A percentile compares a stretch with the other conserved stretches of the same genome.
Evolutionary conservation across 352 stramenopile genomes (phyloP).

Genomic region (Globisporangium uncinulatum): DNA sequence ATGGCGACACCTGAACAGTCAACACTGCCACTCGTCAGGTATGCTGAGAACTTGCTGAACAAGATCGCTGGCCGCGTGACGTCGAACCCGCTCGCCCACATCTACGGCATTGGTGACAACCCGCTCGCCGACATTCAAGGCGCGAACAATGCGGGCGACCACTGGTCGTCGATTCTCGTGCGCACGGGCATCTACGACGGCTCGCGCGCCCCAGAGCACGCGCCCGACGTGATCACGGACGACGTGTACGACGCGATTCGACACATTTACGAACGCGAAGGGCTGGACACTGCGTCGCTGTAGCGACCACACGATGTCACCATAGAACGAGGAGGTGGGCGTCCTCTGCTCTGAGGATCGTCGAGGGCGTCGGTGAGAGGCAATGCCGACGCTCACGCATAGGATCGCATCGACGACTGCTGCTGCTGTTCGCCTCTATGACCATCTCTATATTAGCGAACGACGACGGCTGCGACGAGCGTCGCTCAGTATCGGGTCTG

Average conservation of each 20-base stretch:
- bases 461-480: too few species aligned
- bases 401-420: too few species aligned
- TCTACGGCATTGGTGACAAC: constrained; percentile 90
- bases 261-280: constrained; percentile 63
- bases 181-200: constrained; percentile 82
- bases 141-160: constrained; percentile 73
- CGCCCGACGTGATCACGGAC: constrained; percentile 54
- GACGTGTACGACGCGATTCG: constrained; percentile 72
- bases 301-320: constrained; percentile 1
- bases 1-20: too few species aligned
- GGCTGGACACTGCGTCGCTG: constrained; percentile 34
- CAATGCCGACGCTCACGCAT: too few species aligned
- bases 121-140: constrained; percentile 82
- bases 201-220: constrained; percentile 50
- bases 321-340: neutral
- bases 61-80: constrained; percentile 31
- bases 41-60: constrained; percentile 63
- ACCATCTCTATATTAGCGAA: too few species aligned
- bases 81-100: constrained; percentile 38
- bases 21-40: constrained; percentile 23
- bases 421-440: too few species aligned
- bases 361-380: too few species aligned
- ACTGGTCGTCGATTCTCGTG: constrained; percentile 86
- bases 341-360: too few species aligned
- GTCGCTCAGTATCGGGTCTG: too few species aligned